phyloP scores from a whole-genome alignment of 257 asterid genomes.

The Solanum rostratum region DNA sequence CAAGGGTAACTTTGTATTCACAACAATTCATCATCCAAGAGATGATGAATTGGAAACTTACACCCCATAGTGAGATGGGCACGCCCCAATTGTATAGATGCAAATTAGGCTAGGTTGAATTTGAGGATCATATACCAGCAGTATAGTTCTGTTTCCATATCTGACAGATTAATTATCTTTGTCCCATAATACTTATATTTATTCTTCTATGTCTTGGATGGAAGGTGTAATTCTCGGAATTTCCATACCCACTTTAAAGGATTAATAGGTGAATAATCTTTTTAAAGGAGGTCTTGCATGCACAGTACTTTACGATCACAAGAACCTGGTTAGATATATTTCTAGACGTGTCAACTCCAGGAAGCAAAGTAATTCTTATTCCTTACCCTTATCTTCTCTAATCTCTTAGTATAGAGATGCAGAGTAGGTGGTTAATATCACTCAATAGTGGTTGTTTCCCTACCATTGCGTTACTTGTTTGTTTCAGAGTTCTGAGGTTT shows the following conservation, averaged over 20 bases:
- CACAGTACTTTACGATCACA: background rate
- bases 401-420: background rate
- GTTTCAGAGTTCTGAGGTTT: background rate
- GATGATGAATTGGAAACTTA: no score
- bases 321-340: background rate
- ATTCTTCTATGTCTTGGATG: background rate
- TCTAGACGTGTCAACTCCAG: background rate
- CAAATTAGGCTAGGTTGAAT: background rate
- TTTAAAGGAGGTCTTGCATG: background rate
- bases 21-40: no score
- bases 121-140: background rate
- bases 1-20: no score
- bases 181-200: background rate
- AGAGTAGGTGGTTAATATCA: background rate
- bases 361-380: background rate
- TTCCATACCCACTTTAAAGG: background rate
- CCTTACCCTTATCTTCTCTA: background rate
- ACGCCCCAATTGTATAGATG: background rate
- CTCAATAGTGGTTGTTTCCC: background rate
- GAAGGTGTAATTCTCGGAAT: background rate
- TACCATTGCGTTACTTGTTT: background rate
- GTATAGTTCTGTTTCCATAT: background rate
- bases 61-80: no score
- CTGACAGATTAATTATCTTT: background rate
- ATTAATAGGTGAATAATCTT: background rate